Conservation (phyloP, 768 basidiomycete species). For the Russula brevipes region DNA sequence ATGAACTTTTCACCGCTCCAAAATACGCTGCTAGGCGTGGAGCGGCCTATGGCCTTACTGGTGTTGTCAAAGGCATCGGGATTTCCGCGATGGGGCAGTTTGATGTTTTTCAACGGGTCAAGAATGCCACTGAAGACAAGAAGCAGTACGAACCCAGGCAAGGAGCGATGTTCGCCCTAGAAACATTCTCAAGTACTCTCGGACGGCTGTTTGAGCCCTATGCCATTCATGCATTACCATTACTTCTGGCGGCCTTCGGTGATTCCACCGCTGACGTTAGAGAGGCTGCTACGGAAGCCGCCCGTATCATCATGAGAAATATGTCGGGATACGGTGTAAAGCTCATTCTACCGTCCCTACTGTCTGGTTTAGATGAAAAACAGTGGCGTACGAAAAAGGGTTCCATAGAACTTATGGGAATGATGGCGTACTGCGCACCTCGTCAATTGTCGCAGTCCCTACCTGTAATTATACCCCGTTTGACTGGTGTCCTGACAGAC, state of each 20-base stretch:
- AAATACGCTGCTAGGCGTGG: slow-evolving; percentile 96
- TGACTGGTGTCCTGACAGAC: slow-evolving; percentile 92
- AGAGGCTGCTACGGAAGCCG: slow-evolving; percentile 88
- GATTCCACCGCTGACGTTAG: slow-evolving; percentile 84
- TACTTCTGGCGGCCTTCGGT: slow-evolving; percentile 80
- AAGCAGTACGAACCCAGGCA: slow-evolving; percentile 82
- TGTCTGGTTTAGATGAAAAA: slow-evolving; percentile 92
- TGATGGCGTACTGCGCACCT: slow-evolving; percentile 99
- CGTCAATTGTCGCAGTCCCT: slow-evolving; percentile 90
- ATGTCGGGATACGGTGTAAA: slow-evolving; percentile 95
- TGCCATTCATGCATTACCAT: slow-evolving; percentile 74
- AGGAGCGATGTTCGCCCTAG: slow-evolving; percentile 92
- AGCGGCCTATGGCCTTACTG: slow-evolving; percentile 93
- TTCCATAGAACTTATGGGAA: slow-evolving; percentile 91
- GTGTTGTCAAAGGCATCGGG: slow-evolving; percentile 87
- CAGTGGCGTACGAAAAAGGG: slow-evolving; percentile 99
- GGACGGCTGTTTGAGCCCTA: slow-evolving; percentile 94
- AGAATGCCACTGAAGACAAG: slow-evolving; percentile 80
- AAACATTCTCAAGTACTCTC: slow-evolving; percentile 81
- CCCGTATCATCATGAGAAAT: slow-evolving; percentile 91
- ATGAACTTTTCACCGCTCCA: slow-evolving; percentile 66
- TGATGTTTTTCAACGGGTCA: slow-evolving; percentile 66
- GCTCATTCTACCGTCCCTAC: slow-evolving; percentile 82
- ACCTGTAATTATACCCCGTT: slow-evolving; percentile 92
- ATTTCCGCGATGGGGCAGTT: slow-evolving; percentile 82